A percentile compares a stretch with the other conserved stretches of the same genome.
phyloP scores from a whole-genome alignment of 2,329 filamentous ascomycete species.

The Fusarium burgessii region DNA sequence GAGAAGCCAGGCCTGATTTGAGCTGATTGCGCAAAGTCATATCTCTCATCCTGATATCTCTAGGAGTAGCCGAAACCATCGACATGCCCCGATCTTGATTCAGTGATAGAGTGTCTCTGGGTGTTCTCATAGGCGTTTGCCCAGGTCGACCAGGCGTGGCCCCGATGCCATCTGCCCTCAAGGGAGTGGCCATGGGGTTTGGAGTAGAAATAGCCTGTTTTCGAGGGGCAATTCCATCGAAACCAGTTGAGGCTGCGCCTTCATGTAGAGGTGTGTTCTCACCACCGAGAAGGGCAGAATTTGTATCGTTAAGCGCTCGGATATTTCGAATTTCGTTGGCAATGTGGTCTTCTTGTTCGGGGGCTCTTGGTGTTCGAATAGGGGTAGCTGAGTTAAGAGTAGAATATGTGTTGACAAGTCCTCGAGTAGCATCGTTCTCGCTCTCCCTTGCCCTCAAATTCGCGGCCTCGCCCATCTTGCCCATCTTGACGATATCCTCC shows the following conservation, averaged over 20 bases:
- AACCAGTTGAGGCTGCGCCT: slow-evolving; percentile 84
- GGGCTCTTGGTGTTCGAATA: slow-evolving; percentile 90
- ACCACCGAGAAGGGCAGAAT: slow-evolving; percentile 91
- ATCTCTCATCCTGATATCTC: slow-evolving; percentile 79
- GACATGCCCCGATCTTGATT: slow-evolving; percentile 79
- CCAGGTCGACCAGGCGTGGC: slow-evolving; percentile 78
- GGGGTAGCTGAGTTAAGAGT: slow-evolving; percentile 84
- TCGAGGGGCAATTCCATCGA: slow-evolving; percentile 85
- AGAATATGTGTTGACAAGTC: slow-evolving; percentile 88
- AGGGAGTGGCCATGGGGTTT: slow-evolving; percentile 93
- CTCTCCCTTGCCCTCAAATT: slow-evolving; percentile 79
- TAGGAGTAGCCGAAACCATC: slow-evolving; percentile 78
- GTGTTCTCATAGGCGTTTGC: slow-evolving; percentile 87
- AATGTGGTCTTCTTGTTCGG: slow-evolving; percentile 93
- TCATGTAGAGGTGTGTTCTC: slow-evolving; percentile 93
- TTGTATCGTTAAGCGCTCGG: slow-evolving; percentile 88
- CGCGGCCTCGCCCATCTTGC: slow-evolving; percentile 89
- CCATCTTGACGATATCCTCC: slow-evolving; percentile 99
- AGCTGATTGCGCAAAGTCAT: slow-evolving; percentile 76
- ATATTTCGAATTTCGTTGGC: slow-evolving; percentile 98
- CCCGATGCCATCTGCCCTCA: slow-evolving; percentile 74
- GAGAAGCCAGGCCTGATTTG: slow-evolving; percentile 77
- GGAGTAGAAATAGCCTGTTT: slow-evolving; percentile 88
- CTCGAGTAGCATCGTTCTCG: slow-evolving; percentile 86
- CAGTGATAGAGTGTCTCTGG: slow-evolving; percentile 86